Conservation (phyloP, 2,329 filamentous ascomycete genomes). For the Neodidymelliopsis sp. region DNA sequence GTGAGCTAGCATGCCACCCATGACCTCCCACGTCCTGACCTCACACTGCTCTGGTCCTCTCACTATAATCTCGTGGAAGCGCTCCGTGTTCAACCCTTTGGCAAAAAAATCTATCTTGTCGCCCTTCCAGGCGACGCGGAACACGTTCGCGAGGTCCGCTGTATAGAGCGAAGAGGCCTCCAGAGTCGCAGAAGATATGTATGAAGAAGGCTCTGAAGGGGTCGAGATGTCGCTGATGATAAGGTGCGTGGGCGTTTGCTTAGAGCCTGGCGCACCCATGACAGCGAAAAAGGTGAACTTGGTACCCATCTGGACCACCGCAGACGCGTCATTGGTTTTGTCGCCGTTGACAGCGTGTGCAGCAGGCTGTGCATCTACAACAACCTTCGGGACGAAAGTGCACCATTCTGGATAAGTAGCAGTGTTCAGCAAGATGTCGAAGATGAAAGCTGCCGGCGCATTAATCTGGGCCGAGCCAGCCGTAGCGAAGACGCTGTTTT, state of each 20-base stretch:
- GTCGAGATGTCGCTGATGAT: constrained; percentile 30
- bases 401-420: constrained; percentile 30
- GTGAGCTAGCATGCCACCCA: constrained; percentile 27
- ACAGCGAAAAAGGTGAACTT: constrained; percentile 29
- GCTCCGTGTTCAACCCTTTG: constrained; percentile 19
- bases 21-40: constrained; percentile 31
- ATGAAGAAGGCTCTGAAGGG: constrained; percentile 21
- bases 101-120: constrained; percentile 23
- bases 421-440: constrained; percentile 23
- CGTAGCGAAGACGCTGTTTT: constrained; percentile 6
- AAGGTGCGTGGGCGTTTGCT: constrained; percentile 18
- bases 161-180: constrained; percentile 22
- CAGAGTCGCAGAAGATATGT: constrained; percentile 16
- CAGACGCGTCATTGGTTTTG: neutral
- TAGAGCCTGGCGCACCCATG: constrained; percentile 25
- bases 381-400: constrained; percentile 27
- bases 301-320: constrained; percentile 19
- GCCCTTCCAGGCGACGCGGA: constrained; percentile 30
- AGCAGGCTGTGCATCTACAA: constrained; percentile 17
- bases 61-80: constrained; percentile 32
- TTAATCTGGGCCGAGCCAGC: constrained; percentile 8
- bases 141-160: constrained; percentile 26
- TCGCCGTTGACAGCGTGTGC: neutral
- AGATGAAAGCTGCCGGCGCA: constrained; percentile 30
- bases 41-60: constrained; percentile 25